These are phyloP conservation scores for Lepiota brunneoincarnata DNA, from an alignment of 768 basidiomycete species.

Conservation along the genomic window DNA sequence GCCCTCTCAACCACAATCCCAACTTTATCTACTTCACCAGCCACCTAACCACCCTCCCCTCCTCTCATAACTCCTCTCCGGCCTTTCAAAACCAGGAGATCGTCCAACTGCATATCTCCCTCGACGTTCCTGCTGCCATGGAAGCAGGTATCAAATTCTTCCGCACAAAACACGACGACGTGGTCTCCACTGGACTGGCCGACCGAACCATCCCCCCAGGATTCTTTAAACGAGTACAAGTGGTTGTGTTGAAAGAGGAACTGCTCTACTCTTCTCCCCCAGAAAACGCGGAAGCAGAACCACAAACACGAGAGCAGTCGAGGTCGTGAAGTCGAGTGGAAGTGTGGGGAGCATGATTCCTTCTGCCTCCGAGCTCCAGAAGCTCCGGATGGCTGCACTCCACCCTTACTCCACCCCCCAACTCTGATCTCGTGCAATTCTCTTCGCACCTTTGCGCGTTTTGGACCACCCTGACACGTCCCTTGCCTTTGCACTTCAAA, in stretches of 20 bases:
- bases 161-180: constrained; percentile 6
- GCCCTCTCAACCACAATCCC: not conserved
- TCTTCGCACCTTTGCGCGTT: too few species aligned
- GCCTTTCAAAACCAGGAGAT: not conserved
- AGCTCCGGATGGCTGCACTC: too few species aligned
- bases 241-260: constrained; percentile 7
- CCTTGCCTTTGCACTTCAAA: too few species aligned
- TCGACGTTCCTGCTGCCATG: constrained; percentile 17
- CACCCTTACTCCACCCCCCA: too few species aligned
- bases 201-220: constrained; percentile 8
- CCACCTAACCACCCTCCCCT: not conserved
- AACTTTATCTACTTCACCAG: constrained; percentile 7
- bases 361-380: not conserved
- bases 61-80: not conserved
- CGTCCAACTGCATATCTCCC: constrained; percentile 13
- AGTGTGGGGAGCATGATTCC: not conserved
- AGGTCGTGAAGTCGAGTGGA: too few species aligned
- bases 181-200: constrained; percentile 13
- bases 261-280: not conserved
- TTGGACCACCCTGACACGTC: too few species aligned
- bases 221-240: constrained; percentile 11
- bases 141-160: constrained; percentile 17
- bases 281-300: not conserved
- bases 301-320: too few species aligned
- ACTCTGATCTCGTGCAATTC: too few species aligned